Evolutionary conservation across 768 basidiomycete species (phyloP).

Genomic region (Amanita exitialis): DNA sequence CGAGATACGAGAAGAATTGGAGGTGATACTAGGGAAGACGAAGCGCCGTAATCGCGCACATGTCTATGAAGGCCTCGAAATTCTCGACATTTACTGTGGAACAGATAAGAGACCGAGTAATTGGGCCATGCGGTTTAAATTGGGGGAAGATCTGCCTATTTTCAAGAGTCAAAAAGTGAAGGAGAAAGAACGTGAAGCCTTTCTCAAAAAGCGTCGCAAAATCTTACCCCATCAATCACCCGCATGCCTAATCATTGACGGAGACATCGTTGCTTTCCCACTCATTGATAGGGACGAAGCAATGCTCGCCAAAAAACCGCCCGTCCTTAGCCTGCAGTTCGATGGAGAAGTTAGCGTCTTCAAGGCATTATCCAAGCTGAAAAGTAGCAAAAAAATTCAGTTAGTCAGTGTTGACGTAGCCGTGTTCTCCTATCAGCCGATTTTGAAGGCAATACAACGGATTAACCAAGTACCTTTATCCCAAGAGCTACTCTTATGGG

Average conservation of each 20-base stretch:
- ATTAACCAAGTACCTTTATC: constrained; percentile 34
- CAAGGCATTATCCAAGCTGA: constrained; percentile 30
- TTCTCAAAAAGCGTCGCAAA: constrained; percentile 26
- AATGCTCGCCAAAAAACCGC: constrained; percentile 34
- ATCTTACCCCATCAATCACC: constrained; percentile 45
- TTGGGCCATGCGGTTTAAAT: constrained; percentile 32
- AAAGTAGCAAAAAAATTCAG: constrained; percentile 22
- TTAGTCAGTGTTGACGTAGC: constrained; percentile 53
- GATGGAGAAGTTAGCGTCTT: constrained; percentile 29
- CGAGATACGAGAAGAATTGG: constrained; percentile 47
- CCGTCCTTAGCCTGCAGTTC: constrained; percentile 43
- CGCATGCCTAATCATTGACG: constrained; percentile 39
- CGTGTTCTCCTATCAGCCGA: constrained; percentile 52
- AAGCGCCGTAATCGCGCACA: constrained; percentile 27
- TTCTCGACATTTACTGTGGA: constrained; percentile 26
- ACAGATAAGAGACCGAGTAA: constrained; percentile 17
- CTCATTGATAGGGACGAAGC: constrained; percentile 45
- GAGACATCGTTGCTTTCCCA: constrained; percentile 40
- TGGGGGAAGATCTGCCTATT: constrained; percentile 24
- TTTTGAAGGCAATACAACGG: constrained; percentile 46
- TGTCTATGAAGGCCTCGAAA: constrained; percentile 19
- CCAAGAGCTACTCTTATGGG: constrained; percentile 47
- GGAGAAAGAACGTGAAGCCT: constrained; percentile 24
- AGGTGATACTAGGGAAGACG: constrained; percentile 26
- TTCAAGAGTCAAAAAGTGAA: constrained; percentile 18